Evolutionary conservation across 345 rosid species (phyloP).

Genomic region (Hibiscus syriacus): DNA sequence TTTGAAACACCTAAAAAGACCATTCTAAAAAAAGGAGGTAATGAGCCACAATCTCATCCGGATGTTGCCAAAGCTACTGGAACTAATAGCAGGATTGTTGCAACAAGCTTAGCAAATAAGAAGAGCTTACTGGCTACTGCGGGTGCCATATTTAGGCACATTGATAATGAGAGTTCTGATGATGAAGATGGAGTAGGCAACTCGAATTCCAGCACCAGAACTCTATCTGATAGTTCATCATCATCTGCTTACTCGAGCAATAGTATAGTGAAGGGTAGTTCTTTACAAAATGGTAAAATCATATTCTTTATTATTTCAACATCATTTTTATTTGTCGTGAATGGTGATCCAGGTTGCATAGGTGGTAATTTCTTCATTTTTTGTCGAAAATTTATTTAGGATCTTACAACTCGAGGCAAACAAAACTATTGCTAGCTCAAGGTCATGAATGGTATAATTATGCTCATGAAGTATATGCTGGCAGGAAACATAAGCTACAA

Average conservation of each 20-base stretch:
- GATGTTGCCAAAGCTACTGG: slow-evolving; percentile 22
- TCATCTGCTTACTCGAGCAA: slow-evolving; percentile 28
- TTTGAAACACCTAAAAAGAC: slow-evolving; percentile 19
- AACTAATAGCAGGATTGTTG: slow-evolving; percentile 25
- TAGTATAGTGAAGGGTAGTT: slow-evolving; percentile 35
- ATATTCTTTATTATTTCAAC: slow-evolving; percentile 11
- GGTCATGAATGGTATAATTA: too few species aligned
- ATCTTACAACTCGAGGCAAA: slow-evolving; percentile 15
- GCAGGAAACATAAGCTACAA: too few species aligned
- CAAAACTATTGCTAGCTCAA: too few species aligned
- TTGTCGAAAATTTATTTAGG: slow-evolving; percentile 21
- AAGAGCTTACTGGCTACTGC: slow-evolving; percentile 36
- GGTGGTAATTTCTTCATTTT: slow-evolving; percentile 11
- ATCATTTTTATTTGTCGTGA: not conserved
- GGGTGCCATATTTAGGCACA: slow-evolving; percentile 38
- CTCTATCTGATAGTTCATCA: slow-evolving; percentile 47
- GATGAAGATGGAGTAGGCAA: slow-evolving; percentile 25
- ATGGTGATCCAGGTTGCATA: not conserved
- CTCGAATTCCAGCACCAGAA: slow-evolving; percentile 48
- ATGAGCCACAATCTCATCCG: slow-evolving; percentile 4
- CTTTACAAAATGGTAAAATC: slow-evolving; percentile 42
- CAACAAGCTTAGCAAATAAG: slow-evolving; percentile 21
- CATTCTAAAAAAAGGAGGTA: slow-evolving; percentile 13
- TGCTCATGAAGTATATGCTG: too few species aligned
- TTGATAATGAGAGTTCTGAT: slow-evolving; percentile 28